Base-by-base conservation (phyloP, 1,284 basidiomycete genomes). In the Pholiota adiposa region DNA sequence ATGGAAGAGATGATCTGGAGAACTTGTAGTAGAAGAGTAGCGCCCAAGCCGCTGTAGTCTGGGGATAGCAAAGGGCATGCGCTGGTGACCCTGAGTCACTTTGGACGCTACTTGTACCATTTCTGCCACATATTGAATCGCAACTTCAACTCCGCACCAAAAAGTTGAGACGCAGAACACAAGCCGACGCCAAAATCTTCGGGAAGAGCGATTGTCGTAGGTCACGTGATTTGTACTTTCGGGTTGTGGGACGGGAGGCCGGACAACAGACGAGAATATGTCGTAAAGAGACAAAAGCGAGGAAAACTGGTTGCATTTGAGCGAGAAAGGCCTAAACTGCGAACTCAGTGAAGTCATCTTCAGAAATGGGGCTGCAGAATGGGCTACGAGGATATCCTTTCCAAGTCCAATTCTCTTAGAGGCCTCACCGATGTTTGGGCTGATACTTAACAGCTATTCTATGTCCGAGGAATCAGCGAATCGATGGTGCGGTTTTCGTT, bases 91-190 rank as follows among this genome's bases (percentile, higher is more conserved):
- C 61, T 61, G 59, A 52, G 50, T 56, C 33, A 21, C 18, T 29
- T 40, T 49, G 46, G 44, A 52, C 41, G 57, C 58, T 59, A 54
- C 56, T 62, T 60, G 57, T 56, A 56, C 25, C 54, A 60, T 59
- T 55, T 54, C 55, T 54, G 56, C 48, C 44, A 51, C 29, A 49
- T 27, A 57, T 66, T 63, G 56, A 62, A 66, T 34, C 49, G 55
- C 65, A 59, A 66, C 62, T 66, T 66, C 55, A 66, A 51, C 65
- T 66, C 65, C 62, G 65, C 62, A 48, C 50, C 60, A 66, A 66
- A 61, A 61, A 27, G 49, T 43, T 63, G 38, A 51, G 41, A 55
- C 53, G 61, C 54, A 57, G 58, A 62, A 56, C 25, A 54, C 59
- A 63, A 59, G 59, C 58, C 56, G 59, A 44, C 25, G 38, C 46